Evolutionary conservation across 129 eudicot genomes (phyloP).

Genomic region (Ambrosia trifida): DNA sequence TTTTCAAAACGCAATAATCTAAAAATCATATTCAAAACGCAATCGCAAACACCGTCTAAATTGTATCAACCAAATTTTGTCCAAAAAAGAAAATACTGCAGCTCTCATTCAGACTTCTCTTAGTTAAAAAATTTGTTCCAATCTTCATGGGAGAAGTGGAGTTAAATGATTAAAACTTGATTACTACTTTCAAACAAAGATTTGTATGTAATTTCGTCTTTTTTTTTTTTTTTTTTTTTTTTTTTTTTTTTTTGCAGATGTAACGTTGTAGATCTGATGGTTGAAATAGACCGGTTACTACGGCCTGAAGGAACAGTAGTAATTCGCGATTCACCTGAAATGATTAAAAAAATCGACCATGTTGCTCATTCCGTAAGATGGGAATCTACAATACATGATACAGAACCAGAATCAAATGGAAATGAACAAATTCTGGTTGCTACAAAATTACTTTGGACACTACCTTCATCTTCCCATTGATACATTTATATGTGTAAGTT

Average conservation of each 20-base stretch:
- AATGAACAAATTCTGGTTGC: slow-evolving; percentile 69
- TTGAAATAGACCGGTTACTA: slow-evolving; percentile 76
- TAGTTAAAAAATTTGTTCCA: too few species aligned
- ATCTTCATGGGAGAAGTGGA: too few species aligned
- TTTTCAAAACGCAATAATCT: too few species aligned
- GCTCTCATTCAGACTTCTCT: not conserved
- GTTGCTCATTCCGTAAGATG: slow-evolving; percentile 62
- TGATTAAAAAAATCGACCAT: slow-evolving; percentile 53
- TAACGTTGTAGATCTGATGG: slow-evolving; percentile 71
- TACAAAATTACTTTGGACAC: slow-evolving; percentile 60
- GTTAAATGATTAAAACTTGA: too few species aligned
- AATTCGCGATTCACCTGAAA: slow-evolving; percentile 69
- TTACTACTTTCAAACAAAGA: too few species aligned
- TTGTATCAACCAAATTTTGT: not conserved
- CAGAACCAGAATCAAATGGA: slow-evolving; percentile 63
- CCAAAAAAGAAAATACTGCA: too few species aligned
- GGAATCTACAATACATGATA: slow-evolving; percentile 54
- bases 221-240: slow-evolving; percentile 12
- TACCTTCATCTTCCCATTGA: slow-evolving; percentile 51
- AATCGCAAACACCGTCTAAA: too few species aligned
- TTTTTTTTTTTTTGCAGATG: slow-evolving; percentile 52
- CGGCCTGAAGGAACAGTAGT: slow-evolving; percentile 83
- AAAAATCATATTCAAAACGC: too few species aligned
- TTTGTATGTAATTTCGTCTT: not conserved
- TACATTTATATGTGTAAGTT: slow-evolving; percentile 28